Base-by-base conservation (phyloP, 2,329 filamentous ascomycete species). In the Sclerotinia borealis region DNA sequence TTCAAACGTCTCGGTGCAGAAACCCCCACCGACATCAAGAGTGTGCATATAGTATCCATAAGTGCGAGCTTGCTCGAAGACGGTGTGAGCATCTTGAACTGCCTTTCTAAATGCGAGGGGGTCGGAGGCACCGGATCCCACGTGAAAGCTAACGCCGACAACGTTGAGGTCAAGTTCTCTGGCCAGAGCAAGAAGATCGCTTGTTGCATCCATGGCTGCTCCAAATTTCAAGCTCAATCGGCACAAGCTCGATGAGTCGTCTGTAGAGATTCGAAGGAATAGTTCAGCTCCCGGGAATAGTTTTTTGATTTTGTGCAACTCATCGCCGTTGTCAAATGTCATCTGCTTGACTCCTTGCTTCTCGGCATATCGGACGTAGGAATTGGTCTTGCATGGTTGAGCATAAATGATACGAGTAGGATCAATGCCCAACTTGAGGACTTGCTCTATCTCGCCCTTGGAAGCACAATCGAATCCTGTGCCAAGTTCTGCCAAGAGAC, bases 371-470 rank as follows among this genome's bases (percentile, higher is more conserved):
- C 93, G 92, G 67, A 99, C 84, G 77, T 97, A 98, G 54, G 93
- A 97, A 80, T 95, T 96, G 73, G 95, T 99, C 87, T 99, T 99
- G 90, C 95, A 98, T 63, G 95, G 95, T 80, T 99, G 95, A 56
- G 95, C 95, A 75, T 98, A 99, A 79, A 99, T 97, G 81, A 99
- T 96, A 76, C 93, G 92, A 69, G 87, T 85, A 15, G 95, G 91
- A 74, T 91, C 88, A 69, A 96, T 84, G 71, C 92, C 93, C 76
- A 93, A 85, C 73, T 84, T 82, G 61, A 98, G 83, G 66, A 97
- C 90, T 77, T 93, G 87, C 77, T 99, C 93, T 72, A 99, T 97
- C 80, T 99, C 95, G 69, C 88, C 84, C 85, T 98, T 98, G 78
- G 93, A 98, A 68, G 95, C 95, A 78, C 95, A 99, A 79, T 99